These are phyloP conservation scores for Tylopilus felleus DNA, from an alignment of 768 basidiomycete species.

Conservation along the genomic window DNA sequence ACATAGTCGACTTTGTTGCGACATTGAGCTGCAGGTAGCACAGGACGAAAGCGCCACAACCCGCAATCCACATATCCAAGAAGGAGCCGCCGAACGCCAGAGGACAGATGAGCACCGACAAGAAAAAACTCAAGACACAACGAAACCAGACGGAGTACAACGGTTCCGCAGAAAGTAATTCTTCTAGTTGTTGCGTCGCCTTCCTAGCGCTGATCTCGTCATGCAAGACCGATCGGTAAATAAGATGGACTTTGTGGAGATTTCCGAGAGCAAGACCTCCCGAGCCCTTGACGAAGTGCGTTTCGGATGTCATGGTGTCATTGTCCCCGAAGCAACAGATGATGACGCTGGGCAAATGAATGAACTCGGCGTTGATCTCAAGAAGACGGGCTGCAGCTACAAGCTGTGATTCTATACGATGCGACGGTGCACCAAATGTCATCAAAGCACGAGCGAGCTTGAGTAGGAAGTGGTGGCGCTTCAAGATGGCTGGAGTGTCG, in stretches of 20 bases:
- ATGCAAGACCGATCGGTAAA: constrained; percentile 88
- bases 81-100: constrained; percentile 83
- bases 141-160: constrained; percentile 62
- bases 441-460: constrained; percentile 84
- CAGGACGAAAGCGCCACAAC: constrained; percentile 62
- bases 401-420: constrained; percentile 91
- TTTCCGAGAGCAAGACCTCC: constrained; percentile 79
- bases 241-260: constrained; percentile 77
- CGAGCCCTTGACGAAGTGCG: constrained; percentile 80
- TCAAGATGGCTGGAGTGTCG: constrained; percentile 57
- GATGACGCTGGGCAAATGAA: constrained; percentile 77
- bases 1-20: constrained; percentile 72
- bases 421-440: constrained; percentile 90
- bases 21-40: constrained; percentile 69
- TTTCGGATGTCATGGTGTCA: constrained; percentile 86
- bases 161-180: constrained; percentile 59
- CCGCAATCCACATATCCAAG: constrained; percentile 83
- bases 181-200: constrained; percentile 61
- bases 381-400: constrained; percentile 84
- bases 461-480: constrained; percentile 82
- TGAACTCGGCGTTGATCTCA: constrained; percentile 88
- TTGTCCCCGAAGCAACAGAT: constrained; percentile 89
- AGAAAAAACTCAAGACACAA: constrained; percentile 62
- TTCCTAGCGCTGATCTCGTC: constrained; percentile 85
- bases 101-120: constrained; percentile 78